These are phyloP conservation scores for Fraxinus floribunda DNA, from an alignment of 305 asterid species.

Conservation along the genomic window DNA sequence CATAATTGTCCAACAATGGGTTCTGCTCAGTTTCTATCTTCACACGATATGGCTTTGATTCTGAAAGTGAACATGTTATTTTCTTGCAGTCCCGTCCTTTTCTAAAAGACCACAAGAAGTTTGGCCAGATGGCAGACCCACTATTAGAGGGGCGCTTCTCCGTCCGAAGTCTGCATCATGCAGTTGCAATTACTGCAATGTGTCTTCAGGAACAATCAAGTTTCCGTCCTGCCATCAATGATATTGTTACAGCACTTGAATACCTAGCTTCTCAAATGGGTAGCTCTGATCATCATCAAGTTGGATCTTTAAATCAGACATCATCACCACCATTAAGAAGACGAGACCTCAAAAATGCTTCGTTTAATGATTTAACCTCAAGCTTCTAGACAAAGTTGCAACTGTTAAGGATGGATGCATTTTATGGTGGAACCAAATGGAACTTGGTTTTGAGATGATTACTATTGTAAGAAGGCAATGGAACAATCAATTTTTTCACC, in stretches of 20 bases:
- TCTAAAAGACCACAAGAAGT: constrained; percentile 43
- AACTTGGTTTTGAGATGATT: constrained; percentile 8
- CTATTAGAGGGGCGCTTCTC: constrained; percentile 52
- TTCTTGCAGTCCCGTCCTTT: constrained; percentile 49
- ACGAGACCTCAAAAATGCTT: constrained; percentile 19
- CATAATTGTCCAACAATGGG: not conserved
- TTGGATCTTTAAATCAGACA: constrained; percentile 36
- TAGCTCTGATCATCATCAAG: constrained; percentile 21
- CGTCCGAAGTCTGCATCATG: constrained; percentile 51
- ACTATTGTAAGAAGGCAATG: not conserved
- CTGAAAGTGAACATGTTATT: not conserved
- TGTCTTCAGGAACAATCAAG: constrained; percentile 70
- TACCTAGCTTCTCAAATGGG: constrained; percentile 43
- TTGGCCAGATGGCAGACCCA: constrained; percentile 53
- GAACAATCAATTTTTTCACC: not conserved
- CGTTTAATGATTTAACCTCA: constrained; percentile 15
- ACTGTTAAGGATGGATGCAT: not conserved
- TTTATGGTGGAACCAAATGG: not conserved
- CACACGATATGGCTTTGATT: no score
- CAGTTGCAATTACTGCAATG: constrained; percentile 58
- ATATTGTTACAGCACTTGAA: constrained; percentile 63
- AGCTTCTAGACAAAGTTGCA: not conserved
- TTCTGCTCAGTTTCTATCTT: not conserved
- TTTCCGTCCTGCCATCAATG: constrained; percentile 54
- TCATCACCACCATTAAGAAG: constrained; percentile 39